phyloP scores from a whole-genome alignment of 2,329 filamentous ascomycete genomes.

The Paracoccidioides lutzii region DNA sequence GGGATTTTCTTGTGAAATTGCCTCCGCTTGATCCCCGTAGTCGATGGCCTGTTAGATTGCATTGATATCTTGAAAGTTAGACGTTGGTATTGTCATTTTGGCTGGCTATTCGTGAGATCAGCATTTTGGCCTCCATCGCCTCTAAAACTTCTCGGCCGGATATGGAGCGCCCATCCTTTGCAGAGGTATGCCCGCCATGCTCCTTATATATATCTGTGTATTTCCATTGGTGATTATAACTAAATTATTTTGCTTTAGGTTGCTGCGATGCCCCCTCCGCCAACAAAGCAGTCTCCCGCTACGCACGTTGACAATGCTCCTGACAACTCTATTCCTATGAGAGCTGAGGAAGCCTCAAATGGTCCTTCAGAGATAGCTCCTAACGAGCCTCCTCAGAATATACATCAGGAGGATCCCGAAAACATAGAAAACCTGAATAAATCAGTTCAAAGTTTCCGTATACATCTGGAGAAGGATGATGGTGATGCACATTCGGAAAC shows the following conservation, averaged over 20 bases:
- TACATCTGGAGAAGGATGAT: conserved; percentile 12
- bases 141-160: conserved; percentile 17
- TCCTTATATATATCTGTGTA: background rate
- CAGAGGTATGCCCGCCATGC: conserved; percentile 47
- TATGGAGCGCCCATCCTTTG: conserved; percentile 49
- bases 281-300: conserved; percentile 16
- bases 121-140: conserved; percentile 3
- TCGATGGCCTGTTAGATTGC: conserved; percentile 12
- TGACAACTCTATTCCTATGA: conserved; percentile 7
- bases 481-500: conserved; percentile 13
- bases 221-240: background rate
- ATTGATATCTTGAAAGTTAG: conserved; percentile 7
- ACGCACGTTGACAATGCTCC: conserved; percentile 16
- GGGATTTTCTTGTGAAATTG: conserved; percentile 27
- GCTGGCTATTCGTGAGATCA: background rate
- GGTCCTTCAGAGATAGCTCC: conserved; percentile 9
- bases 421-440: conserved; percentile 21
- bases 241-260: conserved; percentile 20
- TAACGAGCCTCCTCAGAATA: conserved; percentile 10
- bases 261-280: conserved; percentile 30
- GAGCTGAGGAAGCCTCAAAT: conserved; percentile 8
- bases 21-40: conserved; percentile 21
- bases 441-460: conserved; percentile 22
- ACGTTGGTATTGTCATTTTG: conserved; percentile 3
- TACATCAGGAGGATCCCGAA: conserved; percentile 14